Conservation (phyloP, 1,284 basidiomycete genomes). For the Ustilago tritici region DNA sequence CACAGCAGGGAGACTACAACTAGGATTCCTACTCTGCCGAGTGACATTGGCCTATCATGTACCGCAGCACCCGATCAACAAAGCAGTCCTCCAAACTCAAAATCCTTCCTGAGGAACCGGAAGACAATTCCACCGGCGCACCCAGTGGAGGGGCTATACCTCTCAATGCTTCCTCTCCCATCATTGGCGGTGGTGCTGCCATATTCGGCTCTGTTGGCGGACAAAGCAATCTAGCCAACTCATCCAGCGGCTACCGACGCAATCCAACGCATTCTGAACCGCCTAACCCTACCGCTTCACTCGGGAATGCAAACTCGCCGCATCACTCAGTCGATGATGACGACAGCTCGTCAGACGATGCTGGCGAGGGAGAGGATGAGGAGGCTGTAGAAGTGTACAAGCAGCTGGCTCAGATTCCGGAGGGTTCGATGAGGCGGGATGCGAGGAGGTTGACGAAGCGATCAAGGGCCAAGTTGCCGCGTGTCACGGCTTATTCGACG, state of each 20-base stretch:
- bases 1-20: background rate
- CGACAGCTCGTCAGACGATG: conserved; percentile 47
- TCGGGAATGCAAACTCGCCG: conserved; percentile 18
- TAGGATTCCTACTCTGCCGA: background rate
- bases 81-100: conserved; percentile 89
- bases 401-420: conserved; percentile 77
- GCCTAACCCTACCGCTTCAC: conserved; percentile 14
- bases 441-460: conserved; percentile 89
- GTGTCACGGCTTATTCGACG: conserved; percentile 94
- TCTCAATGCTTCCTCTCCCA: conserved; percentile 33
- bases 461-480: conserved; percentile 90
- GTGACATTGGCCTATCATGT: conserved; percentile 19
- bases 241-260: conserved; percentile 19
- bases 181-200: conserved; percentile 12
- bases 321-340: conserved; percentile 43
- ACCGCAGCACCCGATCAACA: conserved; percentile 73
- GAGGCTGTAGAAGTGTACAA: conserved; percentile 56
- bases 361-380: conserved; percentile 57
- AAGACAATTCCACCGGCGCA: conserved; percentile 70
- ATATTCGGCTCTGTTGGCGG: background rate
- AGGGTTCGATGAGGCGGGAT: conserved; percentile 90
- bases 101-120: conserved; percentile 90
- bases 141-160: conserved; percentile 38
- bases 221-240: conserved; percentile 7
- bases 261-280: conserved; percentile 29